Conservation (phyloP, 164 flowering plant genomes). For the Euptelea pleiosperma region DNA sequence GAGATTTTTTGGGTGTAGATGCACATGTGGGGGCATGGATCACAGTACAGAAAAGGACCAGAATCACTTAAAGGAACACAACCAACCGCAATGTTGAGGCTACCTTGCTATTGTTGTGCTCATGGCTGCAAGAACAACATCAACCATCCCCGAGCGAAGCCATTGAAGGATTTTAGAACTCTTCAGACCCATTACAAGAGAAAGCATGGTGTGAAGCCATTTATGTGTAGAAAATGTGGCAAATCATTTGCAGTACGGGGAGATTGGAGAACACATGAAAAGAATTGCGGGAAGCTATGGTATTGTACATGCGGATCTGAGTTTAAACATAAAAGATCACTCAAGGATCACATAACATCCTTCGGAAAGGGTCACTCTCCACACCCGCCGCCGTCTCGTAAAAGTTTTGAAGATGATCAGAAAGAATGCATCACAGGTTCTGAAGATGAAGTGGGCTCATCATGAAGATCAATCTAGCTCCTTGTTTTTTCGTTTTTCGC, state of each 20-base stretch:
- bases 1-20: too few species aligned
- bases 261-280: slow-evolving; percentile 18
- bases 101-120: slow-evolving; percentile 74
- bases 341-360: slow-evolving; percentile 9
- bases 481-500: too few species aligned
- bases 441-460: slow-evolving; percentile 35
- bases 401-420: slow-evolving; percentile 44
- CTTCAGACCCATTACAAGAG: slow-evolving; percentile 18
- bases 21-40: slow-evolving; percentile 92
- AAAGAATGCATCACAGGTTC: slow-evolving; percentile 56
- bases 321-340: slow-evolving; percentile 16
- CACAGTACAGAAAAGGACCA: slow-evolving; percentile 66
- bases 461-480: too few species aligned
- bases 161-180: slow-evolving; percentile 23
- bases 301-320: slow-evolving; percentile 16
- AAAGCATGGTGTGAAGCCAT: slow-evolving; percentile 19
- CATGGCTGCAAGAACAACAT: slow-evolving; percentile 79
- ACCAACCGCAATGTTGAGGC: slow-evolving; percentile 69
- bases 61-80: slow-evolving; percentile 71
- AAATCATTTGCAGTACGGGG: slow-evolving; percentile 14
- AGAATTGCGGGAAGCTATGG: slow-evolving; percentile 16
- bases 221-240: slow-evolving; percentile 15
- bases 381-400: too few species aligned
- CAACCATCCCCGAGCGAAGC: slow-evolving; percentile 63
- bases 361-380: slow-evolving; percentile 13